A percentile compares a stretch with the other conserved stretches of the same genome.
phyloP scores from a whole-genome alignment of 805 yeast species.

The Yamadazyma sp. region DNA sequence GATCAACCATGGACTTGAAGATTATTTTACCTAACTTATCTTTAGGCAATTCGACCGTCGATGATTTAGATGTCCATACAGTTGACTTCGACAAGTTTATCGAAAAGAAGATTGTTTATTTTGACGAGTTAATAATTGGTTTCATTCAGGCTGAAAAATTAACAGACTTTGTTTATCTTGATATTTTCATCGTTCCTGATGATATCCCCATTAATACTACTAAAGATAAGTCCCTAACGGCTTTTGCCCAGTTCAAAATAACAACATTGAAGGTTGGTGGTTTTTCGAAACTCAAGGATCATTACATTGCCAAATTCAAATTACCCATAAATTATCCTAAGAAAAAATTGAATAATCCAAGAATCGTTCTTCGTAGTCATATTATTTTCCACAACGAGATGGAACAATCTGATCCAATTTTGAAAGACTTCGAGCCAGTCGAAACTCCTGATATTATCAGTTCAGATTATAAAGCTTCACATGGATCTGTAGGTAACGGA shows the following conservation, averaged over 20 bases:
- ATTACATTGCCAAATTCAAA: slow-evolving; percentile 23
- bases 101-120: slow-evolving; percentile 3
- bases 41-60: too few relatives aligned
- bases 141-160: too few relatives aligned
- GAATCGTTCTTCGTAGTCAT: slow-evolving; percentile 18
- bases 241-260: too few relatives aligned
- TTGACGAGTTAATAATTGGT: slow-evolving; percentile 6
- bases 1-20: too few relatives aligned
- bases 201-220: too few relatives aligned
- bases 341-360: slow-evolving; percentile 25
- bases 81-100: background rate
- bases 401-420: slow-evolving; percentile 2
- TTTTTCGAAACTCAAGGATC: too few relatives aligned
- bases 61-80: too few relatives aligned
- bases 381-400: slow-evolving; percentile 1
- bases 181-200: slow-evolving; percentile 11
- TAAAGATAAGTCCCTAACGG: too few relatives aligned
- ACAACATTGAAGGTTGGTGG: too few relatives aligned
- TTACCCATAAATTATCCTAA: slow-evolving; percentile 29
- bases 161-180: too few relatives aligned
- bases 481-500: background rate
- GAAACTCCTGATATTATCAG: background rate
- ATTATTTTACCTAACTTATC: too few relatives aligned
- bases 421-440: slow-evolving; percentile 2
- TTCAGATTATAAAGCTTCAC: slow-evolving; percentile 2